phyloP scores from a whole-genome alignment of 176 grass and related monocot species.

The Themeda triandra region DNA sequence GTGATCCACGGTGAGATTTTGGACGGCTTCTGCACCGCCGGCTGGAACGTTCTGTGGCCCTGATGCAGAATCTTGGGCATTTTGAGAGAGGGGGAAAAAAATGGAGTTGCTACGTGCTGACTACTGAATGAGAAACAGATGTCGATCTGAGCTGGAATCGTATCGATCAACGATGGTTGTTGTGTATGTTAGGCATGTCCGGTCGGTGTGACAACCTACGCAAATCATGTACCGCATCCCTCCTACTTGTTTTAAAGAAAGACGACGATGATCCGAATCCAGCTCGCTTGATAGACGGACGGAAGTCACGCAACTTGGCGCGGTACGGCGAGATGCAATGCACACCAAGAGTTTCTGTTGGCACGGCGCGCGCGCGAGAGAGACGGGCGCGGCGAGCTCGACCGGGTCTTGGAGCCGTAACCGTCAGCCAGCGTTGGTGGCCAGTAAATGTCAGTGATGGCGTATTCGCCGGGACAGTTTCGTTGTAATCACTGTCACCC shows the following conservation, averaged over 20 bases:
- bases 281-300: not conserved
- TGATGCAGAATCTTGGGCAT: not conserved
- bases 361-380: not conserved
- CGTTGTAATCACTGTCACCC: not conserved
- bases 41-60: not conserved
- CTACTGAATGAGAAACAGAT: not conserved
- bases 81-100: too few species aligned
- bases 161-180: not conserved
- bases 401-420: conserved; percentile 7
- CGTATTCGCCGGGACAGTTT: not conserved
- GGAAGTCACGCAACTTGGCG: not conserved
- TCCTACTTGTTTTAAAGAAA: not conserved
- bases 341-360: not conserved
- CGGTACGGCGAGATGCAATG: not conserved
- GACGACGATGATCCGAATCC: not conserved
- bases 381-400: conserved; percentile 21
- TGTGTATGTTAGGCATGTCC: not conserved
- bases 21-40: not conserved
- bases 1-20: not conserved
- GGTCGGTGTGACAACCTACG: not conserved
- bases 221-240: not conserved
- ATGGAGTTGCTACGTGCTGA: not conserved
- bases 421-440: not conserved
- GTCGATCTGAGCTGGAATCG: not conserved
- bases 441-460: conserved; percentile 18